Evolutionary conservation across 1,284 basidiomycete species (phyloP).

Genomic region (Somion occarium): DNA sequence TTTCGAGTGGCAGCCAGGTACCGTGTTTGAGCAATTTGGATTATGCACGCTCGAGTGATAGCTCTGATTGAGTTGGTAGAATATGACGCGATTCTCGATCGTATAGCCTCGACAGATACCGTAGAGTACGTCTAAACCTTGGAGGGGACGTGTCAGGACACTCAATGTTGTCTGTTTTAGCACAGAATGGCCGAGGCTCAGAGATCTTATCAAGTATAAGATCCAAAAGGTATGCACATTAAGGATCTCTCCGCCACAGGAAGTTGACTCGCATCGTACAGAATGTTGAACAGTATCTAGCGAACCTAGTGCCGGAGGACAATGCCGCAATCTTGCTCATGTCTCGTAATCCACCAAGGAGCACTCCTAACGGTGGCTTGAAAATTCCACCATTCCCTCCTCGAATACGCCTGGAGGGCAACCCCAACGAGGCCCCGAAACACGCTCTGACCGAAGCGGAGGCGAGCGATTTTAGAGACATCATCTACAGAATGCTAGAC

Average conservation of each 20-base stretch:
- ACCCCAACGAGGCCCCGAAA: conserved; percentile 49
- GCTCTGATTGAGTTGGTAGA: conserved; percentile 37
- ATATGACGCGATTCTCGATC: conserved; percentile 57
- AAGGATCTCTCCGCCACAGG: too few species aligned
- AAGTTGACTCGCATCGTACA: too few species aligned
- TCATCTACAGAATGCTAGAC: conserved; percentile 64
- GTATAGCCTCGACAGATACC: conserved; percentile 65
- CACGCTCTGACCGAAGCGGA: conserved; percentile 63
- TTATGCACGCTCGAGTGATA: background rate
- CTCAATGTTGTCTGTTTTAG: conserved; percentile 31
- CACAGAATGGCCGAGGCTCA: conserved; percentile 69
- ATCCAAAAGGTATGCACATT: conserved; percentile 57
- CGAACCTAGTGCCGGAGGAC: conserved; percentile 31
- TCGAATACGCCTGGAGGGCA: conserved; percentile 44
- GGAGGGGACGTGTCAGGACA: too few species aligned
- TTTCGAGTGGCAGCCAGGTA: conserved; percentile 26
- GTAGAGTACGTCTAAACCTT: conserved; percentile 48
- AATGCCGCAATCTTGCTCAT: conserved; percentile 27
- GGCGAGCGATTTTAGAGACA: conserved; percentile 52
- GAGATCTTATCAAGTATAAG: conserved; percentile 69
- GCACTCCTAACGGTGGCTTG: conserved; percentile 55
- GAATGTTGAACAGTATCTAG: conserved; percentile 58
- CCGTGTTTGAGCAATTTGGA: background rate
- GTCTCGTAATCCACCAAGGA: conserved; percentile 36
- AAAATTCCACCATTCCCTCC: conserved; percentile 79